These are phyloP conservation scores for Malania oleifera DNA, from an alignment of 164 flowering plant species.

Conservation along the genomic window DNA sequence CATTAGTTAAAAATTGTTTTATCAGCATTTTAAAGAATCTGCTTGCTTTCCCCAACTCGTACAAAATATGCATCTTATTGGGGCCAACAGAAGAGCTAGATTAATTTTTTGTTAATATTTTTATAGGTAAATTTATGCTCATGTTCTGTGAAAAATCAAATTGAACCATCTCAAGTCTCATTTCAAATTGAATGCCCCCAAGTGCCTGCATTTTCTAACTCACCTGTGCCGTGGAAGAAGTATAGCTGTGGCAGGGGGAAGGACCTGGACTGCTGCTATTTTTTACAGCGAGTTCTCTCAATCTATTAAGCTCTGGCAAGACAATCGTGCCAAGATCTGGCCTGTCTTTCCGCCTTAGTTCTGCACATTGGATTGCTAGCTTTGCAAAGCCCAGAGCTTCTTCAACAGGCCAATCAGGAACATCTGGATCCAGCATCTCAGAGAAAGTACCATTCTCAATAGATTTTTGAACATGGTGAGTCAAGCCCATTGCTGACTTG, in stretches of 20 bases:
- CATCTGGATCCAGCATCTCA: constrained; percentile 43
- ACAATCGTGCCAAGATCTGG: constrained; percentile 41
- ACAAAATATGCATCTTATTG: too few relatives aligned
- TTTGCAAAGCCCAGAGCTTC: constrained; percentile 36
- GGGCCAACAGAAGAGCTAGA: too few relatives aligned
- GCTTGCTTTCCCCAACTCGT: too few relatives aligned
- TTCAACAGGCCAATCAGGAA: constrained; percentile 53
- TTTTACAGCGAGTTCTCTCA: constrained; percentile 38
- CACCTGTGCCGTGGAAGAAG: constrained; percentile 17
- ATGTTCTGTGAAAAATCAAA: too few relatives aligned
- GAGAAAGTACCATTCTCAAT: constrained; percentile 32
- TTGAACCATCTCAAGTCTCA: too few relatives aligned
- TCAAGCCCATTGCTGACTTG: constrained; percentile 46
- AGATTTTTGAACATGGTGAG: constrained; percentile 34
- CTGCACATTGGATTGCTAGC: constrained; percentile 43
- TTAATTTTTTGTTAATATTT: too few relatives aligned
- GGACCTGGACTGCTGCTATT: constrained; percentile 11
- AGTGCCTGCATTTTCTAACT: constrained; percentile 13
- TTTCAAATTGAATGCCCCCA: too few relatives aligned
- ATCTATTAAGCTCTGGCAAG: constrained; percentile 38
- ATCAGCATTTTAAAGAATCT: too few relatives aligned
- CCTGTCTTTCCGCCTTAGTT: constrained; percentile 51
- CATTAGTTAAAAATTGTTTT: too few relatives aligned
- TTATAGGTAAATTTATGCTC: too few relatives aligned
- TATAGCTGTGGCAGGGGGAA: constrained; percentile 17